A percentile compares a stretch with the other conserved stretches of the same genome.
Evolutionary conservation across 345 rosid genomes (phyloP).

Genomic region (Jatropha curcas): DNA sequence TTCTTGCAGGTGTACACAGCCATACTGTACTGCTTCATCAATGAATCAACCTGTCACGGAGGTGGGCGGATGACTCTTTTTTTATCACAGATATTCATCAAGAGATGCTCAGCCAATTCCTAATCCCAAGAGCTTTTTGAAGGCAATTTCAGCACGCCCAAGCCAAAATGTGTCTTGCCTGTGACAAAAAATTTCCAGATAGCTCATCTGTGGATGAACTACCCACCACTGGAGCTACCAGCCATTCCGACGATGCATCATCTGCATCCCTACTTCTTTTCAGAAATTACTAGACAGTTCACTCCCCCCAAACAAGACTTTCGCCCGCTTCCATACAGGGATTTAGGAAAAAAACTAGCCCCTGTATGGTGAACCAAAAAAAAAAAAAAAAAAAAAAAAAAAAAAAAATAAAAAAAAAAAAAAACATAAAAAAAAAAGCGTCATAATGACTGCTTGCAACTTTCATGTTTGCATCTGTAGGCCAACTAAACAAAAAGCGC

Average conservation of each 20-base stretch:
- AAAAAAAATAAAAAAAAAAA: too few species aligned
- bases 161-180: constrained; percentile 80
- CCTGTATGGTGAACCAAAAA: too few species aligned
- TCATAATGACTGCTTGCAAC: not conserved
- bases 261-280: constrained; percentile 76
- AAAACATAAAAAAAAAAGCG: constrained; percentile 20
- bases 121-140: constrained; percentile 93
- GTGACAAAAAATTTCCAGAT: constrained; percentile 67
- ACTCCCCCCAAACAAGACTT: constrained; percentile 62
- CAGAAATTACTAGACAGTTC: constrained; percentile 58
- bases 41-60: constrained; percentile 85
- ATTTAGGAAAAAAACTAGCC: constrained; percentile 78
- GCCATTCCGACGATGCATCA: constrained; percentile 90
- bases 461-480: not conserved
- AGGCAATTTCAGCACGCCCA: constrained; percentile 92
- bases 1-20: constrained; percentile 95
- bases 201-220: constrained; percentile 77
- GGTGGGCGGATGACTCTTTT: constrained; percentile 74
- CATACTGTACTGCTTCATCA: constrained; percentile 95
- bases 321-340: constrained; percentile 76
- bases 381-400: too few species aligned
- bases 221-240: constrained; percentile 84
- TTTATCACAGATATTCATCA: constrained; percentile 87
- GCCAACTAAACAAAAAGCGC: constrained; percentile 4
- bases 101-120: constrained; percentile 95